These are phyloP conservation scores for Anethum foeniculum DNA, from an alignment of 140 eudicot species.

Conservation along the genomic window DNA sequence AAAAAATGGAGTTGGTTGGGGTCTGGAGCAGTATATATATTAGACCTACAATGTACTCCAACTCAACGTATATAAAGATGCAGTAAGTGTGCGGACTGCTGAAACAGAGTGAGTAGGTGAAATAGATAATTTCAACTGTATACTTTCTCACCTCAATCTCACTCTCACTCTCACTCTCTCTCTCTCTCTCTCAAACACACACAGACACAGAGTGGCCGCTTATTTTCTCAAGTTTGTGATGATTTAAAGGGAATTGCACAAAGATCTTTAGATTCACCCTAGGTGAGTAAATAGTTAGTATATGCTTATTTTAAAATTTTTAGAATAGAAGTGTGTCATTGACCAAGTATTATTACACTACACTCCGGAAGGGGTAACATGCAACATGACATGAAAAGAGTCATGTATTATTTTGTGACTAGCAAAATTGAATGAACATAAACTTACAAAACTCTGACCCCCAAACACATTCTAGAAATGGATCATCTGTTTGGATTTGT, in stretches of 20 bases:
- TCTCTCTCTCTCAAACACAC: background rate
- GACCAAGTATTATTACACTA: background rate
- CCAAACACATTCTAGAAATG: background rate
- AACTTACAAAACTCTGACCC: background rate
- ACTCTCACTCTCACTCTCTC: background rate
- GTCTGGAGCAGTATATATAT: background rate
- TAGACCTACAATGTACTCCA: background rate
- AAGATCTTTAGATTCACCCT: background rate
- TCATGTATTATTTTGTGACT: background rate
- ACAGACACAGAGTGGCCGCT: background rate
- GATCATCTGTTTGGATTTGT: background rate
- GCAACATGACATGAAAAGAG: background rate
- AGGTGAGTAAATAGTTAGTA: background rate
- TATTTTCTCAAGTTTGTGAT: conserved; percentile 5
- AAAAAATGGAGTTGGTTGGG: conserved; percentile 1
- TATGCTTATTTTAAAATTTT: background rate
- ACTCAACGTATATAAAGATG: background rate
- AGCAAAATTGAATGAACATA: background rate
- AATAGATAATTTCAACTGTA: background rate
- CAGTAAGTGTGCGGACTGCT: background rate
- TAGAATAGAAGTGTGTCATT: background rate
- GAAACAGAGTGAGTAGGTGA: background rate
- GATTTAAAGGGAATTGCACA: background rate
- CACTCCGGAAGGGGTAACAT: background rate
- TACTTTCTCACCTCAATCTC: background rate